Evolutionary conservation across 495 filamentous ascomycete genomes (phyloP).

Genomic region (Cladorrhinum samala): DNA sequence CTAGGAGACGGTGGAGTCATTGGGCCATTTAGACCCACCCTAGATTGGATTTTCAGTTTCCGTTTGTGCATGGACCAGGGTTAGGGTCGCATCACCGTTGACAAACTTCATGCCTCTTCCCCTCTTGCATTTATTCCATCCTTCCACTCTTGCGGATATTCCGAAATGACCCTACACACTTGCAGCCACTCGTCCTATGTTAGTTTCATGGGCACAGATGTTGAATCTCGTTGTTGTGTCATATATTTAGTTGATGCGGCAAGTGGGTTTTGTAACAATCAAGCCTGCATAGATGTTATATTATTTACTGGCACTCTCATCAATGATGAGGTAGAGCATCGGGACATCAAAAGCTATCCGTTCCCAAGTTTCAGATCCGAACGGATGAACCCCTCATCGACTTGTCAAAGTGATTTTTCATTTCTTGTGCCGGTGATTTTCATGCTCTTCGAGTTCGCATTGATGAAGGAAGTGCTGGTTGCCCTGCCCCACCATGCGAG

Average conservation of each 20-base stretch:
- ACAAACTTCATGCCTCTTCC: neutral
- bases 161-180: neutral
- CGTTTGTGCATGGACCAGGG: neutral
- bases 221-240: no score
- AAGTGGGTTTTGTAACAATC: no score
- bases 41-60: neutral
- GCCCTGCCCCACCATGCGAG: neutral
- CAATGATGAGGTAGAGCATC: no score
- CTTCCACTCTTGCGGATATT: neutral
- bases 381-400: neutral
- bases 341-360: no score
- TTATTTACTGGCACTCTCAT: no score
- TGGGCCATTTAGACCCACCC: neutral
- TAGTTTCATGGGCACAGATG: no score
- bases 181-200: neutral
- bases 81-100: constrained; percentile 4
- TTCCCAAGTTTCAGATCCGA: no score
- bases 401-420: neutral
- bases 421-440: no score
- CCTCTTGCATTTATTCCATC: neutral
- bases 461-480: no score
- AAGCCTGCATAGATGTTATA: no score
- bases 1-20: constrained; percentile 12
- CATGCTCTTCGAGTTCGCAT: neutral
- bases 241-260: no score